Base-by-base conservation (phyloP, 768 basidiomycete genomes). In the Boletus speciosus region DNA sequence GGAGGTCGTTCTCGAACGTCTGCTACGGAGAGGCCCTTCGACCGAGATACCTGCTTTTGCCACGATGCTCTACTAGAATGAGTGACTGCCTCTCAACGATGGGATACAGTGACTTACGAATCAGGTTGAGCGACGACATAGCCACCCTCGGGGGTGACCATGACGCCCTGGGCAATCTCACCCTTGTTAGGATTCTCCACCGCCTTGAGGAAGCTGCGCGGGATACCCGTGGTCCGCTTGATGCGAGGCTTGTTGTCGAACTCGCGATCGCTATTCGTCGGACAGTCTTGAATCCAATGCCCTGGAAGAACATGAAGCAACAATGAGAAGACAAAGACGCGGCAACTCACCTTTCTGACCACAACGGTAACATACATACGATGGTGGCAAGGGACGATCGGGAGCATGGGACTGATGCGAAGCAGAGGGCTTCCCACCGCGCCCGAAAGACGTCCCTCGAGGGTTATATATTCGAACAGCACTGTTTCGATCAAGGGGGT, bases 271-370 rank as follows among this genome's bases (percentile, higher is more conserved):
- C 88, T 94, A 69, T 98, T 98, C 6, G 94, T 97, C 2, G 97
- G 97, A 68, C 97, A 99, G 58, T 97, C 92, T 68, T 99, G 95
- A 59, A 99, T 99, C 97, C 97, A 99, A 67, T 99, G 97, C 38
- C 97, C 96, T 98, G 68, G 19, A 21, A 42, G 42, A 52, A 35
- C 35, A 34, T 61, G 36, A 55, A 40, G 32, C 12, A 40, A 27
- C 48, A 57, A 29, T 35, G 36, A 54, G 34, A 31, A 15, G 25
- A 52, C 44, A 29, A 50, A 31, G 9, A 6, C 23, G 23, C 11
- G 19, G 15, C 36, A 48, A 59, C 77, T 48, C 68, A 89, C 95
- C 97, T 85, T 97, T 96, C 74, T 97, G 91, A 43, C 95, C 94
- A 73, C 97, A 99, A 36, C 97, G 88, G 69, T 98, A 98, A 69